These are phyloP conservation scores for Xylaria bambusicola DNA, from an alignment of 495 filamentous ascomycete species.

Conservation along the genomic window DNA sequence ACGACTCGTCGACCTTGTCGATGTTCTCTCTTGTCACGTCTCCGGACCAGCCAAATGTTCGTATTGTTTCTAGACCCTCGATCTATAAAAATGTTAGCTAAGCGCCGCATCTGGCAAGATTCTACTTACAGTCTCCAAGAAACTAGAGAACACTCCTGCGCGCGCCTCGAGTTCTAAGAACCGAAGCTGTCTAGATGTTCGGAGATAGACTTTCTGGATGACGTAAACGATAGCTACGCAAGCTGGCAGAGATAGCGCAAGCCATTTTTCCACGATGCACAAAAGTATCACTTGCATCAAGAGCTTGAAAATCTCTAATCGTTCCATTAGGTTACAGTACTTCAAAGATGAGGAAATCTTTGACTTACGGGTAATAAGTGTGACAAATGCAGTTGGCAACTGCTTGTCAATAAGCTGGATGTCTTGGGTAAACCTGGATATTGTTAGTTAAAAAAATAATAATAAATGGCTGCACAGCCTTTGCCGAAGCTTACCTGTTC, in stretches of 20 bases:
- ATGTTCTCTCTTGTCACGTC: slow-evolving; percentile 48
- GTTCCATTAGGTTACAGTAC: no score
- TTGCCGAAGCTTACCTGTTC: slow-evolving; percentile 36
- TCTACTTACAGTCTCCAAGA: slow-evolving; percentile 45
- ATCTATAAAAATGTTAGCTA: not conserved
- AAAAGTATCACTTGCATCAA: slow-evolving; percentile 36
- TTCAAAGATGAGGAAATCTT: no score
- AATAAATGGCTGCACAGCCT: not conserved
- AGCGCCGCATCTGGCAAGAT: not conserved
- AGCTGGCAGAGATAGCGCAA: slow-evolving; percentile 34
- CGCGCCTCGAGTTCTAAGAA: slow-evolving; percentile 61
- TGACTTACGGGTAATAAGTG: slow-evolving; percentile 30
- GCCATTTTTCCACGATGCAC: slow-evolving; percentile 28
- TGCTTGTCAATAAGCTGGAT: slow-evolving; percentile 26
- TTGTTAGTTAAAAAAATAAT: not conserved
- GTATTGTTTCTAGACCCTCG: slow-evolving; percentile 51
- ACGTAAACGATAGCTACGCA: slow-evolving; percentile 42
- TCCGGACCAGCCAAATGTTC: slow-evolving; percentile 51
- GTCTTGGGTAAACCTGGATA: slow-evolving; percentile 26
- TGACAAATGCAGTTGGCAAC: slow-evolving; percentile 22
- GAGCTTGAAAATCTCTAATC: slow-evolving; percentile 28
- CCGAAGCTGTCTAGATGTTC: slow-evolving; percentile 59
- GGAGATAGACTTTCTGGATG: slow-evolving; percentile 57
- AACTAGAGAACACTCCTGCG: slow-evolving; percentile 38
- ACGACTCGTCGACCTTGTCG: slow-evolving; percentile 54